Evolutionary conservation across 2,329 filamentous ascomycete genomes (phyloP).

Genomic region (Biscogniauxia marginata): DNA sequence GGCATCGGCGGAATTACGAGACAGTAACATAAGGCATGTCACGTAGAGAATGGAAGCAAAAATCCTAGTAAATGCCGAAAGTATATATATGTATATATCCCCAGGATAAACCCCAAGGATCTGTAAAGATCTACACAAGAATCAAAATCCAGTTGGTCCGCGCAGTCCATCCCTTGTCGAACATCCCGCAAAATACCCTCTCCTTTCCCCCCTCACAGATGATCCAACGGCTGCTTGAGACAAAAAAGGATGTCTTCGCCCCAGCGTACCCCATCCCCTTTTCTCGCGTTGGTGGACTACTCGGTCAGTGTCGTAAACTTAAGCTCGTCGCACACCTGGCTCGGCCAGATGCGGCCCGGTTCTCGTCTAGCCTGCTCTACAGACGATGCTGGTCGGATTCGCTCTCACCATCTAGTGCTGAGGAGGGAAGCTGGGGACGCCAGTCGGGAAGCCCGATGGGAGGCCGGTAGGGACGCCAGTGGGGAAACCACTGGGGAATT

Average conservation of each 20-base stretch:
- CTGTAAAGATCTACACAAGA: background rate
- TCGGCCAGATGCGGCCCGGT: background rate
- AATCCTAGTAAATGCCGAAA: background rate
- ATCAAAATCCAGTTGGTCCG: background rate
- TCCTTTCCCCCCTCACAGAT: background rate
- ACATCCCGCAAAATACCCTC: no score
- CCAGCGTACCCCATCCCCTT: background rate
- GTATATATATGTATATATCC: background rate
- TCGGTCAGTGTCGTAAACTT: no score
- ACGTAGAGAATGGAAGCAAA: background rate
- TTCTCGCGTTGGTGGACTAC: background rate
- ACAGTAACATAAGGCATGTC: background rate
- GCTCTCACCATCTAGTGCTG: background rate
- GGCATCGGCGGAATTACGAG: no score
- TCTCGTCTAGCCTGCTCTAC: background rate
- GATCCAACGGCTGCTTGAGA: background rate
- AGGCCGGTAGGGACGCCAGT: conserved; percentile 9
- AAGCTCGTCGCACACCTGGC: no score
- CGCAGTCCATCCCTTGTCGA: background rate
- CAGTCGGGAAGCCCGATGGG: conserved; percentile 2
- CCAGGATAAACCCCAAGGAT: background rate
- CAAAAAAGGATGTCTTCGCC: background rate
- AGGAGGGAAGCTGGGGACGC: background rate
- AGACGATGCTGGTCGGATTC: background rate
- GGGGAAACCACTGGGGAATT: background rate